A percentile compares a stretch with the other conserved stretches of the same genome.
Conservation (phyloP, 2,329 filamentous ascomycete species). For the Aspergillus texensis region DNA sequence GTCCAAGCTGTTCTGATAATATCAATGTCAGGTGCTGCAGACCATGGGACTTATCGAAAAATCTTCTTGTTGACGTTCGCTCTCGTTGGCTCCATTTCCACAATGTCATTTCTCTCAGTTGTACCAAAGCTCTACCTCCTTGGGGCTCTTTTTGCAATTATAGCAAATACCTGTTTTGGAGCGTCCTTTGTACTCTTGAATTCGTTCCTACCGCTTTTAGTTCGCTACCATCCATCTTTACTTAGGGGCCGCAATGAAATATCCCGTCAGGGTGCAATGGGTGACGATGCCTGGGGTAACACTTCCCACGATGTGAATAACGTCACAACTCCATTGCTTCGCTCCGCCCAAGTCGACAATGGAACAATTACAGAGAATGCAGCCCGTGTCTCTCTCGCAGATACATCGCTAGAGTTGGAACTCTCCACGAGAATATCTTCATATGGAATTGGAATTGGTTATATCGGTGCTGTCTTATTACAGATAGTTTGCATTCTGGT, state of each 20-base stretch:
- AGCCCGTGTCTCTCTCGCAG: constrained; percentile 4
- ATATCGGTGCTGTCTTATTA: constrained; percentile 80
- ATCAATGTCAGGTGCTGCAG: constrained; percentile 92
- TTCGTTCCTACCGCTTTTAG: constrained; percentile 88
- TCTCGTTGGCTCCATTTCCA: constrained; percentile 75
- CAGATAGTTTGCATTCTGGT: constrained; percentile 81
- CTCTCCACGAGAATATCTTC: constrained; percentile 90
- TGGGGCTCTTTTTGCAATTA: constrained; percentile 79
- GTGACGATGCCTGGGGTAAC: constrained; percentile 11
- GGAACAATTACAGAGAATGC: constrained; percentile 8
- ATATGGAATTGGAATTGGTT: constrained; percentile 90
- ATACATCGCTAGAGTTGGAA: constrained; percentile 66
- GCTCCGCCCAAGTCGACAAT: constrained; percentile 14
- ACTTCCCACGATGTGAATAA: constrained; percentile 9
- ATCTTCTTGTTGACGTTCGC: constrained; percentile 83
- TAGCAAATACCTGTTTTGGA: constrained; percentile 92
- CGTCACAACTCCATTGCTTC: constrained; percentile 32
- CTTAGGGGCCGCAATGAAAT: constrained; percentile 30
- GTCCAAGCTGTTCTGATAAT: constrained; percentile 89
- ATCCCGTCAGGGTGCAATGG: not conserved
- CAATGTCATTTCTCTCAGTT: constrained; percentile 86
- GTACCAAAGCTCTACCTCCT: constrained; percentile 75
- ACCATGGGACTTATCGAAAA: constrained; percentile 92
- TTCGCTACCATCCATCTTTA: constrained; percentile 74
- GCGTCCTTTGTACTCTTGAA: constrained; percentile 95